Conservation (phyloP, 1,139 yeast genomes). For the Sugiyamaella xylanicola region DNA sequence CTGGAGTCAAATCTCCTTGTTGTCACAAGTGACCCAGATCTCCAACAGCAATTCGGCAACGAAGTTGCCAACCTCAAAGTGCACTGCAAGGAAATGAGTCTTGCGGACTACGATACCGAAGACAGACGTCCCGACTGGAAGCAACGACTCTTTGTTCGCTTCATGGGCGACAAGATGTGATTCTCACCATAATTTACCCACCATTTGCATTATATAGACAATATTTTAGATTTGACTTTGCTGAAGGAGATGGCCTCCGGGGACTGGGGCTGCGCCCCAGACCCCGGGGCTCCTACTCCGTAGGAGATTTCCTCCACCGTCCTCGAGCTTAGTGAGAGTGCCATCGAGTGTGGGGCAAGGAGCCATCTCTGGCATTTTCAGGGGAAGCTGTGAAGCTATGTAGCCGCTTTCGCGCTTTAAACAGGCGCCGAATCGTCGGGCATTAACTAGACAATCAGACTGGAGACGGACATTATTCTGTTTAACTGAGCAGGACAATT, state of each 20-base stretch:
- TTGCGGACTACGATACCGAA: constrained; percentile 61
- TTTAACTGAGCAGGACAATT: background rate
- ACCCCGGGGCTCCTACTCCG: too few relatives aligned
- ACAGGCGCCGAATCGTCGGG: background rate
- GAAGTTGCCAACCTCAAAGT: constrained; percentile 67
- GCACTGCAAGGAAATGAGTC: constrained; percentile 53
- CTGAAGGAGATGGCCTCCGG: too few relatives aligned
- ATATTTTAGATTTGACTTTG: too few relatives aligned
- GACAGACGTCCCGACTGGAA: constrained; percentile 65
- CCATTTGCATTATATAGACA: background rate
- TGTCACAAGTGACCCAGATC: constrained; percentile 64
- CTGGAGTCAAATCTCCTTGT: constrained; percentile 84
- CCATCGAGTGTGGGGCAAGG: background rate
- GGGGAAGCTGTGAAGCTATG: background rate
- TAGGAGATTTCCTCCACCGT: too few relatives aligned
- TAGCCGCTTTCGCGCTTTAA: background rate
- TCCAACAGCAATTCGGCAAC: constrained; percentile 57
- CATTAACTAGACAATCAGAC: too few relatives aligned
- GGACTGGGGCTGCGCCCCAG: too few relatives aligned
- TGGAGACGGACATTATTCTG: background rate
- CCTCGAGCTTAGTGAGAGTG: too few relatives aligned
- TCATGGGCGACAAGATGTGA: constrained; percentile 60
- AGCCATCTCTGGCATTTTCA: background rate
- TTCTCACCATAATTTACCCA: background rate
- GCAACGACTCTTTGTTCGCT: constrained; percentile 52